These are phyloP conservation scores for Tolypocladium guangdongense DNA, from an alignment of 2,329 filamentous ascomycete genomes.

Conservation along the genomic window DNA sequence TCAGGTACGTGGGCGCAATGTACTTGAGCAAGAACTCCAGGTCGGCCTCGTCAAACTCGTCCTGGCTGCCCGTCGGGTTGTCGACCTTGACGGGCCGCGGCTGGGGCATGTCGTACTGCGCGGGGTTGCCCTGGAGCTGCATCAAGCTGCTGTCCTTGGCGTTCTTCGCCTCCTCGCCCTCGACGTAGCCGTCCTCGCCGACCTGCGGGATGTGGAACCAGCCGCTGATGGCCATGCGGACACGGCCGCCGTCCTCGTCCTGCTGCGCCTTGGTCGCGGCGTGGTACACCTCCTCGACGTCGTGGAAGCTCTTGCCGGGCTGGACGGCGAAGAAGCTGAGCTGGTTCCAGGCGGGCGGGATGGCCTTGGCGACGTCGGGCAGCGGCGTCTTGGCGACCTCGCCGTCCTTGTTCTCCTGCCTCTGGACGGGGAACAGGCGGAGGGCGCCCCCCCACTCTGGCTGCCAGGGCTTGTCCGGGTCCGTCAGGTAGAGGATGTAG, in stretches of 20 bases:
- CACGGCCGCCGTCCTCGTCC: conserved; percentile 58
- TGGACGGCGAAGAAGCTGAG: conserved; percentile 97
- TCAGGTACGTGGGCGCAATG: conserved; percentile 81
- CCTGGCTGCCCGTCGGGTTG: conserved; percentile 32
- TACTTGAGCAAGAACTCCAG: conserved; percentile 86
- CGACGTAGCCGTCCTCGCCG: conserved; percentile 83
- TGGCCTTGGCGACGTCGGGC: conserved; percentile 68
- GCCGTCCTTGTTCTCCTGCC: conserved; percentile 51
- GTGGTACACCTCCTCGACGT: conserved; percentile 95
- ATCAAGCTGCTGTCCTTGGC: conserved; percentile 84
- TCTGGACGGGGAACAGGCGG: conserved; percentile 67
- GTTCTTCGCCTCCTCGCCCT: conserved; percentile 79
- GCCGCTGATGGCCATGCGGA: conserved; percentile 95
- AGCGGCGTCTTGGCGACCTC: conserved; percentile 68
- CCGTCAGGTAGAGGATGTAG: conserved; percentile 92
- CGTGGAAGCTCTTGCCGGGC: conserved; percentile 97
- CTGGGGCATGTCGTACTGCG: conserved; percentile 76
- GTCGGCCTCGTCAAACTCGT: conserved; percentile 62
- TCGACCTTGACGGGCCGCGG: conserved; percentile 41
- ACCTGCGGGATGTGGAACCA: conserved; percentile 98
- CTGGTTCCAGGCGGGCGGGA: conserved; percentile 95
- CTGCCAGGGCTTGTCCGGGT: conserved; percentile 86
- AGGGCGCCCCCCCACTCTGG: conserved; percentile 87
- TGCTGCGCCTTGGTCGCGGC: conserved; percentile 47
- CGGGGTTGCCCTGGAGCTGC: conserved; percentile 84